Percentiles rank a stretch among this genome's conserved stretches.
Conservation (phyloP, 2,329 filamentous ascomycete species). For the Epichloe brachyelytri region DNA sequence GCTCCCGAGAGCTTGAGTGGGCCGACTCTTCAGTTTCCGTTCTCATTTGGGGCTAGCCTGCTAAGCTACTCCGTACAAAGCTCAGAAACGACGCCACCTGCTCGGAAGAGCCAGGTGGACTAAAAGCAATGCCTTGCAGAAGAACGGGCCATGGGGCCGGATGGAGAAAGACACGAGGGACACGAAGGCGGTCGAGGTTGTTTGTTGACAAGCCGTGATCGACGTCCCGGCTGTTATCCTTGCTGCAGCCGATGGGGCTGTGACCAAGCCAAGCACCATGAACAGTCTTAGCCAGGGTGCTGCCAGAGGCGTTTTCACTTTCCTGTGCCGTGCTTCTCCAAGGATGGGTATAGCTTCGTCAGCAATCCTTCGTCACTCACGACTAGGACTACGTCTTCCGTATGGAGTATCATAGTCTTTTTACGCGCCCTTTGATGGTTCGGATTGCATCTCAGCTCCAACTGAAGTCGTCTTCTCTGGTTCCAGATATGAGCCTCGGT, state of each 20-base stretch:
- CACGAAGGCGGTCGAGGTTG: constrained; percentile 3
- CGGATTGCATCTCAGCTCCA: background rate
- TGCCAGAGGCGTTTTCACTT: background rate
- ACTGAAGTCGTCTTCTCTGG: background rate
- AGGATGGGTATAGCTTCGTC: background rate
- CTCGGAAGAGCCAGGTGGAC: constrained; percentile 1
- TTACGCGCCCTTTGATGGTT: background rate
- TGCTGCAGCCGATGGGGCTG: constrained; percentile 2
- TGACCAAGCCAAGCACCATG: background rate
- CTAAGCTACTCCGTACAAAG: background rate
- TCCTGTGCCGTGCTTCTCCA: background rate
- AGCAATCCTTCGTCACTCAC: background rate
- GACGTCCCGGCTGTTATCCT: constrained; percentile 2
- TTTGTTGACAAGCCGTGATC: constrained; percentile 1
- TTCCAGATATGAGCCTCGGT: background rate
- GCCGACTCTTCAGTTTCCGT: constrained; percentile 3
- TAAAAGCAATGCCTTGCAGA: constrained; percentile 6
- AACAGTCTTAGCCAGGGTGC: too few relatives aligned
- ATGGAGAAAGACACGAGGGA: background rate
- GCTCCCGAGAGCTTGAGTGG: background rate
- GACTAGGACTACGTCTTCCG: background rate
- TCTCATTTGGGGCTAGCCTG: constrained; percentile 3
- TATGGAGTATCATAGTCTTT: background rate
- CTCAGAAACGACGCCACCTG: constrained; percentile 5
- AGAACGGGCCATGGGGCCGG: background rate